phyloP scores from a whole-genome alignment of 768 basidiomycete species.

The Clavulina sp. region DNA sequence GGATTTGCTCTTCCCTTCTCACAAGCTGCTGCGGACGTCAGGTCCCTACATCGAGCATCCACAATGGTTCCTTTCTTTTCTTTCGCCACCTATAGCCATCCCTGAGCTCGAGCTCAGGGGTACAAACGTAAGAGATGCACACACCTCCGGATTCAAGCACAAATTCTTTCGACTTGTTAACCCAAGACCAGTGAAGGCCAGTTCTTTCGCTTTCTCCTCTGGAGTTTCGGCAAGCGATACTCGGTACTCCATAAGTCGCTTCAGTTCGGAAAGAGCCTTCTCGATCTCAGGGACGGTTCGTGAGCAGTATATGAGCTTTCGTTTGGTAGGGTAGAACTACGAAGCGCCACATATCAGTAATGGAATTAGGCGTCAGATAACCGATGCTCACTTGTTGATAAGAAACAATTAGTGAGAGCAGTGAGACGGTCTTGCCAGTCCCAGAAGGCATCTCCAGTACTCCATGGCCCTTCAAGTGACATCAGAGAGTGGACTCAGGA shows the following conservation, averaged over 20 bases:
- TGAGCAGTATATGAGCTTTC: conserved; percentile 96
- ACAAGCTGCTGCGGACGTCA: conserved; percentile 70
- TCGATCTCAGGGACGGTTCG: conserved; percentile 99
- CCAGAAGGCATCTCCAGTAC: conserved; percentile 99
- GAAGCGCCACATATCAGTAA: not conserved
- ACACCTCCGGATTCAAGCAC: conserved; percentile 88
- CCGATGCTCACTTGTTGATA: conserved; percentile 70
- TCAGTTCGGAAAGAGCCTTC: conserved; percentile 89
- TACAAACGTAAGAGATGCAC: conserved; percentile 4
- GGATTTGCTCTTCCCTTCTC: conserved; percentile 75
- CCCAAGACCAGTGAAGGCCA: conserved; percentile 71
- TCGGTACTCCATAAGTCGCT: conserved; percentile 83
- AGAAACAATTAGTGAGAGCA: conserved; percentile 88
- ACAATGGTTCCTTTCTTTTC: conserved; percentile 98
- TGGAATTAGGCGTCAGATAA: not conserved
- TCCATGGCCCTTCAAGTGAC: conserved; percentile 65
- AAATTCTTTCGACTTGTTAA: conserved; percentile 92
- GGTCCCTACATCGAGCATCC: conserved; percentile 89
- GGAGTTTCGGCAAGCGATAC: conserved; percentile 39
- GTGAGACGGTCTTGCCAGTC: conserved; percentile 94
- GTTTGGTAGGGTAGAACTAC: conserved; percentile 78
- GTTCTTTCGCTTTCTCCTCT: conserved; percentile 61
- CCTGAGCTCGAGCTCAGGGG: not conserved
- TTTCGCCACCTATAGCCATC: conserved; percentile 52
- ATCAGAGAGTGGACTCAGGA: not conserved